These are phyloP conservation scores for Corynespora cassiicola DNA, from an alignment of 2,329 filamentous ascomycete genomes.

Conservation along the genomic window DNA sequence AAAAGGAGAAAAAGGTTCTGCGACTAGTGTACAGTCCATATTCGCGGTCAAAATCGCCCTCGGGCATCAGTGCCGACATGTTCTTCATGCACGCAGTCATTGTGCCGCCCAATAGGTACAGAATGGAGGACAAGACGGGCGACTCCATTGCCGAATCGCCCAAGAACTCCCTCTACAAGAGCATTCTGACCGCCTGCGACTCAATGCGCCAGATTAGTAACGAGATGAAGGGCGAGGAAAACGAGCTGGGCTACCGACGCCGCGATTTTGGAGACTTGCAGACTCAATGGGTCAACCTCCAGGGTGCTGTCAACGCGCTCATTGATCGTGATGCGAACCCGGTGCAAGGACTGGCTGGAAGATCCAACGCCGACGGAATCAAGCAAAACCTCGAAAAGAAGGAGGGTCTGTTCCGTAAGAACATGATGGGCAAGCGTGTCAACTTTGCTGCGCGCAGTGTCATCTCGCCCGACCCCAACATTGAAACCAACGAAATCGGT, in stretches of 20 bases:
- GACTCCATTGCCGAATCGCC: constrained; percentile 85
- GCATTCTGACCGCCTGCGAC: constrained; percentile 78
- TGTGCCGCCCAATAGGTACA: constrained; percentile 90
- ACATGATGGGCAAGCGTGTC: constrained; percentile 99
- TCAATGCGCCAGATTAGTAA: constrained; percentile 76
- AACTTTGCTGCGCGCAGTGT: constrained; percentile 98
- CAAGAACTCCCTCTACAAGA: constrained; percentile 87
- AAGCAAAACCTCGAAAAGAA: constrained; percentile 99
- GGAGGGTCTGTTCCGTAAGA: constrained; percentile 96
- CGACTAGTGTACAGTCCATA: constrained; percentile 84
- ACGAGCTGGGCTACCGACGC: constrained; percentile 48
- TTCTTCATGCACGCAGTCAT: constrained; percentile 90
- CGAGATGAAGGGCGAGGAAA: constrained; percentile 64
- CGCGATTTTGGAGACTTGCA: constrained; percentile 79
- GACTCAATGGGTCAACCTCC: constrained; percentile 80
- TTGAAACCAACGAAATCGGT: constrained; percentile 98
- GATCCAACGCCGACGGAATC: constrained; percentile 87
- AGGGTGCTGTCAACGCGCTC: constrained; percentile 90
- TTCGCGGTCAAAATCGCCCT: constrained; percentile 58
- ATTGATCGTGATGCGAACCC: constrained; percentile 91
- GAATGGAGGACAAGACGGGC: constrained; percentile 84
- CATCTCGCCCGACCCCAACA: constrained; percentile 97
- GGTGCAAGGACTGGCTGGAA: constrained; percentile 76
- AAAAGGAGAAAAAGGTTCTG: constrained; percentile 84
- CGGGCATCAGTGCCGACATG: constrained; percentile 78